Percentiles rank a stretch among this genome's conserved stretches.
These are phyloP conservation scores for Aspergillus floridensis DNA, from an alignment of 2,329 filamentous ascomycete genomes.

Conservation along the genomic window DNA sequence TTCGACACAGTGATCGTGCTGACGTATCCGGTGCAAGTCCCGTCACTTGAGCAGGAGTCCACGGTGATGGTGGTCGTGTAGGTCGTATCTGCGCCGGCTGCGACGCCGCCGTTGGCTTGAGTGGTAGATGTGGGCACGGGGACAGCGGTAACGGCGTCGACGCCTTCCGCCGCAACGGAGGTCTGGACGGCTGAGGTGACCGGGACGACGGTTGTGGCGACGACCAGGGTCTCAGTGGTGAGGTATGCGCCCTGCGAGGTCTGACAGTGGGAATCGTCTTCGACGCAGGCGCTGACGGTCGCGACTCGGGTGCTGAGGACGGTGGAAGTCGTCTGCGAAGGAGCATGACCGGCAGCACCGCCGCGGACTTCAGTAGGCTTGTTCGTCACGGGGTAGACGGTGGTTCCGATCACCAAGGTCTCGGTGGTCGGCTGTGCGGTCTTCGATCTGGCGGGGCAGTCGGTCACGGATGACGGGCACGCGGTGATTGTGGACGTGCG, in stretches of 20 bases:
- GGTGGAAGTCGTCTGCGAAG: neutral
- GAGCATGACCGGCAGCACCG: neutral
- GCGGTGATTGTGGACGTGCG: constrained; percentile 25
- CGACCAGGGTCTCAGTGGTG: neutral
- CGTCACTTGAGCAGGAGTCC: constrained; percentile 18
- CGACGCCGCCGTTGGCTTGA: neutral
- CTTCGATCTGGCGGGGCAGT: constrained; percentile 24
- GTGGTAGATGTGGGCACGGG: neutral
- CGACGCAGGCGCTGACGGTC: neutral
- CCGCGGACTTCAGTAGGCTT: neutral
- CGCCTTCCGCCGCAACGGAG: neutral
- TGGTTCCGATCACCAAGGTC: constrained; percentile 23
- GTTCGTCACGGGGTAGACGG: constrained; percentile 22
- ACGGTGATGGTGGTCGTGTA: constrained; percentile 13
- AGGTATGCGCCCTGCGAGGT: neutral
- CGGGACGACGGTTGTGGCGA: neutral
- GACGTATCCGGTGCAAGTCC: constrained; percentile 12
- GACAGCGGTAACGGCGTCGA: neutral
- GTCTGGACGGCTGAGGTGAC: neutral
- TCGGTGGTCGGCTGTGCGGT: constrained; percentile 21
- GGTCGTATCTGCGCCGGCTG: neutral
- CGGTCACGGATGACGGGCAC: constrained; percentile 25
- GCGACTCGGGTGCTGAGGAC: neutral
- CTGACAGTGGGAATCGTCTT: neutral
- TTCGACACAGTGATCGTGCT: constrained; percentile 20